A percentile compares a stretch with the other conserved stretches of the same genome.
phyloP scores from a whole-genome alignment of 495 filamentous ascomycete genomes.

The Neurospora africana region DNA sequence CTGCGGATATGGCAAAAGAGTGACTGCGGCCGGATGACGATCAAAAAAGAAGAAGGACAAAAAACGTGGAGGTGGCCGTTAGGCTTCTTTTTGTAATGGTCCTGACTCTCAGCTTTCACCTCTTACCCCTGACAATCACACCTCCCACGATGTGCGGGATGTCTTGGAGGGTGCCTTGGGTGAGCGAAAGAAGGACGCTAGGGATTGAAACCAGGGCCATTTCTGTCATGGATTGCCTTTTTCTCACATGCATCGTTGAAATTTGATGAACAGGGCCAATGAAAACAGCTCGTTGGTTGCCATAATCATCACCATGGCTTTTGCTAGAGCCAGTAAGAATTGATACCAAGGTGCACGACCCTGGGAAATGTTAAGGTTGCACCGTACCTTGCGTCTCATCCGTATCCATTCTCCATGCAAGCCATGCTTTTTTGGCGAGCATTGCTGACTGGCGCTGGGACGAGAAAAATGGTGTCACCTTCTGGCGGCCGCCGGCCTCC shows the following conservation, averaged over 20 bases:
- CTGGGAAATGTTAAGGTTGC: neutral
- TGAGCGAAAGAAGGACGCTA: neutral
- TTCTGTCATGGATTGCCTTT: neutral
- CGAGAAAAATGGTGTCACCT: neutral
- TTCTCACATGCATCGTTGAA: neutral
- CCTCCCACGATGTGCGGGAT: neutral
- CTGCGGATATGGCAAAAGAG: neutral
- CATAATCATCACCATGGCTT: neutral
- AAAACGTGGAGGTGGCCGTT: neutral
- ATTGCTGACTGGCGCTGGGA: neutral
- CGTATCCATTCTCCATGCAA: neutral
- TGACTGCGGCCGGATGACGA: neutral
- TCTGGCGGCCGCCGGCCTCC: neutral
- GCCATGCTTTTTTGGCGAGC: no score
- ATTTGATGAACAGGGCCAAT: neutral
- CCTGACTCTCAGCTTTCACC: neutral
- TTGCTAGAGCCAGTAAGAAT: neutral
- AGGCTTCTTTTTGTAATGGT: neutral
- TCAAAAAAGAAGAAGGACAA: slow-evolving; percentile 1
- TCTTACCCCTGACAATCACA: neutral
- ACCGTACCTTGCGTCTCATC: neutral
- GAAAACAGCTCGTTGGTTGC: neutral
- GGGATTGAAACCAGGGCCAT: neutral
- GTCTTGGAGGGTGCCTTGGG: neutral
- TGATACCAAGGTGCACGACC: neutral